Percentiles rank a stretch among this genome's conserved stretches.
Conservation (phyloP, 306 rosid species). For the Corylus americana region DNA sequence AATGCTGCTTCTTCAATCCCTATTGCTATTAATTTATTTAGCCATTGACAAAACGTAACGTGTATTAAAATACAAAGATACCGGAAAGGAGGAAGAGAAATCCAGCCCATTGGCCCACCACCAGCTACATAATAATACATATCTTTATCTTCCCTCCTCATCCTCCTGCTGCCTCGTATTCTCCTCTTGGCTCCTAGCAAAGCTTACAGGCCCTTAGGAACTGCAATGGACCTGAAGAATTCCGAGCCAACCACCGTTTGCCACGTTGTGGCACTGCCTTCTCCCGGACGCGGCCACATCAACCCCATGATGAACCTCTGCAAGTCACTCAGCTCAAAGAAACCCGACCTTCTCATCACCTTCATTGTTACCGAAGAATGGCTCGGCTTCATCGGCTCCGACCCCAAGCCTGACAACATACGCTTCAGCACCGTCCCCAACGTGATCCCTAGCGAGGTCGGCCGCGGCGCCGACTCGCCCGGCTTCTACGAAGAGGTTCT, state of each 20-base stretch:
- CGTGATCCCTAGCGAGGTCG: slow-evolving; percentile 39
- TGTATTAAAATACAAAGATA: too few species aligned
- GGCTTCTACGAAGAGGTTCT: slow-evolving; percentile 27
- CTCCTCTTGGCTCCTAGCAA: too few species aligned
- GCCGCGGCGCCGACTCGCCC: slow-evolving; percentile 22
- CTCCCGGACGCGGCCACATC: slow-evolving; percentile 55
- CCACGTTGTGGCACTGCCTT: slow-evolving; percentile 53
- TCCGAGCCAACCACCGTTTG: background rate
- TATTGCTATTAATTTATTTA: too few species aligned
- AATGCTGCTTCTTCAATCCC: too few species aligned
- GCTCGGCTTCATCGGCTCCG: slow-evolving; percentile 35
- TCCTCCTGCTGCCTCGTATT: too few species aligned
- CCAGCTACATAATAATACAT: too few species aligned
- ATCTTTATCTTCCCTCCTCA: too few species aligned
- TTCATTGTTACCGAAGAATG: slow-evolving; percentile 52
- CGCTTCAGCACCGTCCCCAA: slow-evolving; percentile 28
- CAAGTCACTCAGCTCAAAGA: slow-evolving; percentile 28
- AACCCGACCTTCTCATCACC: slow-evolving; percentile 27
- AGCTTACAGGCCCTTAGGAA: too few species aligned
- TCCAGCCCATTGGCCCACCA: too few species aligned
- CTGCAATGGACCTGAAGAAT: background rate
- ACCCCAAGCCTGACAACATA: slow-evolving; percentile 29
- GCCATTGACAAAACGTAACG: too few species aligned
- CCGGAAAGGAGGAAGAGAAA: too few species aligned
- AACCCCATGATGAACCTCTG: slow-evolving; percentile 71